Conservation (phyloP, 2,329 filamentous ascomycete species). For the Alternaria solani region DNA sequence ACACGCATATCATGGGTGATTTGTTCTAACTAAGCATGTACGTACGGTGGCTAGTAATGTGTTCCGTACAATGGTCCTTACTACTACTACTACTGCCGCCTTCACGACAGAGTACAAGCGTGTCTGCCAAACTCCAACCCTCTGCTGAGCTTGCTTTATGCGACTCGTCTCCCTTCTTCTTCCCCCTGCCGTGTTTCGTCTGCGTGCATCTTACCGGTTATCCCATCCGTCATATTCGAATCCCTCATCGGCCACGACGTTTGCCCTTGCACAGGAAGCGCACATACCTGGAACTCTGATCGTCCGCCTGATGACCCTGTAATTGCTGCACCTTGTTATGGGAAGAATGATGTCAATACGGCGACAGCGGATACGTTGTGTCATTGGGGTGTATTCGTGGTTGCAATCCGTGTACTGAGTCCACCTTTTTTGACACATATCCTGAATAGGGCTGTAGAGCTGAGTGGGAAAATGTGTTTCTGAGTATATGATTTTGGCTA, state of each 20-base stretch:
- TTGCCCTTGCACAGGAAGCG: background rate
- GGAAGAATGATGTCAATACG: background rate
- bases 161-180: background rate
- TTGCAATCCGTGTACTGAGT: constrained; percentile 9
- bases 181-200: background rate
- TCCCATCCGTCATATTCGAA: constrained; percentile 4
- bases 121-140: background rate
- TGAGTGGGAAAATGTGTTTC: background rate
- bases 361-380: background rate
- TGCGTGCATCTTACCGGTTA: background rate
- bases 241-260: constrained; percentile 1
- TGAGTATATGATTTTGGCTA: background rate
- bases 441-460: background rate
- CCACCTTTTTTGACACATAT: constrained; percentile 6
- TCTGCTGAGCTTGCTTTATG: background rate
- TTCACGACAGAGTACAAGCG: background rate
- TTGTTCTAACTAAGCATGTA: background rate
- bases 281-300: constrained; percentile 6
- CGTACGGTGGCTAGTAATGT: background rate
- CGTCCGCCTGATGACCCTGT: background rate
- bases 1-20: background rate
- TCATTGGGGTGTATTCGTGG: constrained; percentile 5
- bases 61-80: background rate
- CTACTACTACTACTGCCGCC: background rate
- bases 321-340: background rate